Percentiles rank a stretch among this genome's conserved stretches.
Conservation (phyloP, 73 alveolate genomes). For the Breviolum minutum region DNA sequence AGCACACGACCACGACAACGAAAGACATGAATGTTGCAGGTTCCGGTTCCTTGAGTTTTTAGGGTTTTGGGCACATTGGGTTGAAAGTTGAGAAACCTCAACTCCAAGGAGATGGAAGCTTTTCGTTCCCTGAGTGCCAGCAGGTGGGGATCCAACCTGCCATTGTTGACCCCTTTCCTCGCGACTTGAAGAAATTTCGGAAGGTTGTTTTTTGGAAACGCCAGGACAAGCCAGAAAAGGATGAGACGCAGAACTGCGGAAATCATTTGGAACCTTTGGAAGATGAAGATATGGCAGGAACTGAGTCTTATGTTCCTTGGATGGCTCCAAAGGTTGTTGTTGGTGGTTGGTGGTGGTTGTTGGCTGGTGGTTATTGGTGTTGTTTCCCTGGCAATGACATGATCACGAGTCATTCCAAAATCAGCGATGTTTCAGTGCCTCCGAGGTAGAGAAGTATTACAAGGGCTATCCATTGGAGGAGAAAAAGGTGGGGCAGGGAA, state of each 20-base stretch:
- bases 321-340: background rate
- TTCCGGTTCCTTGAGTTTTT: too few relatives aligned
- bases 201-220: background rate
- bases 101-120: conserved; percentile 18
- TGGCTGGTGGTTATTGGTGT: too few relatives aligned
- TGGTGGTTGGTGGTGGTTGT: background rate
- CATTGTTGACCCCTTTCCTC: background rate
- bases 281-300: conserved; percentile 79
- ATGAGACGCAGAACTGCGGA: conserved; percentile 81
- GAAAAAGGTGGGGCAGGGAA: too few relatives aligned
- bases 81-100: background rate
- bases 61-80: background rate
- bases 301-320: conserved; percentile 39
- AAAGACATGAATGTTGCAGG: background rate
- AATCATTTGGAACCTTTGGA: conserved; percentile 51
- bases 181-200: background rate
- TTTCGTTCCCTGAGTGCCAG: conserved; percentile 1
- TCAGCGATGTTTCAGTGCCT: background rate
- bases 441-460: conserved; percentile 86
- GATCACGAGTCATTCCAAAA: background rate
- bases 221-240: conserved; percentile 64
- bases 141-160: background rate
- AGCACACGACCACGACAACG: background rate
- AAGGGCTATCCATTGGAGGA: conserved; percentile 42
- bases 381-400: background rate